A percentile compares a stretch with the other conserved stretches of the same genome.
These are phyloP conservation scores for Alternaria ventricosa DNA, from an alignment of 2,329 filamentous ascomycete genomes.

Conservation along the genomic window DNA sequence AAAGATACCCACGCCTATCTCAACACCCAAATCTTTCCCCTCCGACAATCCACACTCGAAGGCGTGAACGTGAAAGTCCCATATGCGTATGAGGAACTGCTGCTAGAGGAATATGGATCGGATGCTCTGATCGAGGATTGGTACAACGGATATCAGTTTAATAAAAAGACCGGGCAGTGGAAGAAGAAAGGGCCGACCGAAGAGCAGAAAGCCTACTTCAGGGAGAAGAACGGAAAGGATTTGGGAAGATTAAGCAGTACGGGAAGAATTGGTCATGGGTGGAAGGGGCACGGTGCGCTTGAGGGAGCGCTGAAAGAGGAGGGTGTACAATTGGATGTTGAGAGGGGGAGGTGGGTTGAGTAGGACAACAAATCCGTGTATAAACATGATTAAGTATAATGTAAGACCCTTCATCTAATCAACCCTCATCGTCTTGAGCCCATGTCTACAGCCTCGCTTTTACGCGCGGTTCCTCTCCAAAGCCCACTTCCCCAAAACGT, in stretches of 20 bases:
- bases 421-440: neutral
- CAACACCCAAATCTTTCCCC: constrained; percentile 63
- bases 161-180: constrained; percentile 40
- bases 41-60: constrained; percentile 63
- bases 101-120: constrained; percentile 63
- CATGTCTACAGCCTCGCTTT: neutral
- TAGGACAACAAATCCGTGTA: neutral
- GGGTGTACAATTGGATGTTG: neutral
- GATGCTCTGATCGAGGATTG: constrained; percentile 55
- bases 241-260: neutral
- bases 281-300: neutral
- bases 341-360: neutral
- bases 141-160: constrained; percentile 55
- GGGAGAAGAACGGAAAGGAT: constrained; percentile 1
- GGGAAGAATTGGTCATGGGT: neutral
- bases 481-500: neutral
- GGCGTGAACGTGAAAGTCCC: constrained; percentile 61
- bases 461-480: neutral
- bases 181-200: neutral
- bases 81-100: constrained; percentile 61
- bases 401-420: neutral
- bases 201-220: neutral
- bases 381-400: neutral
- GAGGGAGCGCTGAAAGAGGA: neutral
- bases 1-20: constrained; percentile 65